Percentiles rank a stretch among this genome's conserved stretches.
These are phyloP conservation scores for Fagus sylvatica DNA, from an alignment of 306 rosid species.

Conservation along the genomic window DNA sequence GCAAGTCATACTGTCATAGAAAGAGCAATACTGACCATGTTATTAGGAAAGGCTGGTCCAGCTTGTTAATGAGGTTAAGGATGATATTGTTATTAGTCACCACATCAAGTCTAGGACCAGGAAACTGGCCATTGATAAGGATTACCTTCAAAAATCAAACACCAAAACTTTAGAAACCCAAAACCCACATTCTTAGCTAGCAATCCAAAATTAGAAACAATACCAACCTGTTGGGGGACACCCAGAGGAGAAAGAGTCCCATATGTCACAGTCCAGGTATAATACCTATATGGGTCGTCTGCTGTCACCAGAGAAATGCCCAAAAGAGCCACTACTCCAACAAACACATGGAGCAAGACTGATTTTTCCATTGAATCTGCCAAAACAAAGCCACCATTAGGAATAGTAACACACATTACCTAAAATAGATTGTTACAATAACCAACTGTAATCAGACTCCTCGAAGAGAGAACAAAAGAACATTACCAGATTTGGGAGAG, in stretches of 20 bases:
- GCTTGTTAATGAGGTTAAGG: conserved; percentile 88
- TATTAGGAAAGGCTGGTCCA: conserved; percentile 80
- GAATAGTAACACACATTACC: background rate
- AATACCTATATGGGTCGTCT: conserved; percentile 73
- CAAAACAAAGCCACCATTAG: conserved; percentile 23
- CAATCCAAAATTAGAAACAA: conserved; percentile 20
- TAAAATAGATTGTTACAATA: background rate
- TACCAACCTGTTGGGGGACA: conserved; percentile 79
- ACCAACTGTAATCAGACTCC: conserved; percentile 12
- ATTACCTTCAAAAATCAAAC: conserved; percentile 63
- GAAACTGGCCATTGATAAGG: conserved; percentile 87
- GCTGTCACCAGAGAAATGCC: conserved; percentile 56
- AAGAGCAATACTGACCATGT: conserved; percentile 62
- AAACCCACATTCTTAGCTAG: conserved; percentile 1
- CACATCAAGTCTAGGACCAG: conserved; percentile 92
- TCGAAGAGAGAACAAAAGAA: conserved; percentile 19
- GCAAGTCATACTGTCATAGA: background rate
- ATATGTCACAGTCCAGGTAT: conserved; percentile 89
- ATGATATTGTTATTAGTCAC: conserved; percentile 84
- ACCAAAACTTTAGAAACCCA: conserved; percentile 29
- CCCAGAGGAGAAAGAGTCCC: conserved; percentile 82
- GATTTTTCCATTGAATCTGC: conserved; percentile 53
- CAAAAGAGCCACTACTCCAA: conserved; percentile 41
- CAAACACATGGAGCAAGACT: conserved; percentile 41
- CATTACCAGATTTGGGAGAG: background rate